phyloP scores from a whole-genome alignment of 1,139 yeast species.

The Debaryomycetaceae sp. region DNA sequence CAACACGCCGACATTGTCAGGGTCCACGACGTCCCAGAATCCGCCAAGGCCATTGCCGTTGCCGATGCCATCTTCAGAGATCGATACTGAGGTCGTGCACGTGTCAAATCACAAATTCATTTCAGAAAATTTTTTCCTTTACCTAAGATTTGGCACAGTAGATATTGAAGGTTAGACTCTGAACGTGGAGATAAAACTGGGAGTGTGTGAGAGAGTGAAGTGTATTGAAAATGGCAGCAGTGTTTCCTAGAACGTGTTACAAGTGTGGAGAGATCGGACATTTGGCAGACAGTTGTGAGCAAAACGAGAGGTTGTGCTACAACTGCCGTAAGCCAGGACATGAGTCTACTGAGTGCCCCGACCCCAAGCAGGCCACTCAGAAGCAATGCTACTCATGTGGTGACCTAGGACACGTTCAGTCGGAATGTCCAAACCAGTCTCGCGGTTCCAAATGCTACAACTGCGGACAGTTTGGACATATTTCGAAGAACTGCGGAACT shows the following conservation, averaged over 20 bases:
- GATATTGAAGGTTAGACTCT: background rate
- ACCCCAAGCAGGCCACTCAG: slow-evolving; percentile 76
- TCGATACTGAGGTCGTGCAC: slow-evolving; percentile 10
- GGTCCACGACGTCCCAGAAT: slow-evolving; percentile 78
- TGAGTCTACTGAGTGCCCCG: slow-evolving; percentile 82
- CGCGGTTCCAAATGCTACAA: slow-evolving; percentile 51
- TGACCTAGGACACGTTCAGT: slow-evolving; percentile 66
- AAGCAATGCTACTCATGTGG: slow-evolving; percentile 92
- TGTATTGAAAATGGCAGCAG: slow-evolving; percentile 45
- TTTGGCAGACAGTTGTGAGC: slow-evolving; percentile 83
- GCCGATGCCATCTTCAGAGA: slow-evolving; percentile 76
- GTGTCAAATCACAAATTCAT: slow-evolving; percentile 2
- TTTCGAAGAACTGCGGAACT: slow-evolving; percentile 65
- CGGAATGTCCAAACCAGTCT: slow-evolving; percentile 57
- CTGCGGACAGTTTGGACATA: slow-evolving; percentile 78
- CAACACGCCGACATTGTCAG: slow-evolving; percentile 79
- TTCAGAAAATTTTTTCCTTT: slow-evolving; percentile 2
- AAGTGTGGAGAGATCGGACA: slow-evolving; percentile 94
- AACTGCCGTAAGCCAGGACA: slow-evolving; percentile 92
- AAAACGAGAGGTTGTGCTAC: slow-evolving; percentile 83
- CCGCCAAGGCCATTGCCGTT: slow-evolving; percentile 57
- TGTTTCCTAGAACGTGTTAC: slow-evolving; percentile 82
- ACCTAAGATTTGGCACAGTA: background rate
- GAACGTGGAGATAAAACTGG: background rate
- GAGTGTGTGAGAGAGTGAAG: background rate